phyloP scores from a whole-genome alignment of 345 rosid species.

The Pelargonium nanum region DNA sequence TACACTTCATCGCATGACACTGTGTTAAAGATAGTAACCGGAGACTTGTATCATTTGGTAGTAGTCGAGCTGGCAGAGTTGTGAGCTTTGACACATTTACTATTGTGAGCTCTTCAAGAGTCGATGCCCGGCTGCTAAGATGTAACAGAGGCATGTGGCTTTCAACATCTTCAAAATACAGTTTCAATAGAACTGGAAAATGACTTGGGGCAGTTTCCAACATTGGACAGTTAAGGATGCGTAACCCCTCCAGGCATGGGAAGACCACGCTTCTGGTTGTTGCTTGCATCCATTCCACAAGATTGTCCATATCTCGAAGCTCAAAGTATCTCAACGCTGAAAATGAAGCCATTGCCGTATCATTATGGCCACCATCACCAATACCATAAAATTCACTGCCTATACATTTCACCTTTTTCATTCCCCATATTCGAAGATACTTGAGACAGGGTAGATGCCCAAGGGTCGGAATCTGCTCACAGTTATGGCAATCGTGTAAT shows the following conservation, averaged over 20 bases:
- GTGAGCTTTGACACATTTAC: too few species aligned
- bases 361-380: not conserved
- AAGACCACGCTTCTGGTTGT: not conserved
- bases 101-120: too few species aligned
- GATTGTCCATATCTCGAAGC: not conserved
- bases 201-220: slow-evolving; percentile 4
- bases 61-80: too few species aligned
- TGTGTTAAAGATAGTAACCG: too few species aligned
- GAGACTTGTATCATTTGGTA: too few species aligned
- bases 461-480: slow-evolving; percentile 12
- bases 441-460: slow-evolving; percentile 13
- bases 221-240: not conserved
- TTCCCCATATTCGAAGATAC: not conserved
- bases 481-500: slow-evolving; percentile 4
- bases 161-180: not conserved
- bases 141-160: too few species aligned
- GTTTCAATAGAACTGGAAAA: not conserved
- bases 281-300: slow-evolving; percentile 7
- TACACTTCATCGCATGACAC: too few species aligned
- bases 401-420: slow-evolving; percentile 4
- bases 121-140: not conserved
- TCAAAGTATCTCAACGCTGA: slow-evolving; percentile 7
- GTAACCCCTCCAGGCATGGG: slow-evolving; percentile 11
- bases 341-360: not conserved
- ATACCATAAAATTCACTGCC: not conserved